Evolutionary conservation across 1,284 basidiomycete species (phyloP).

Genomic region (Leucoagaricus sp.): DNA sequence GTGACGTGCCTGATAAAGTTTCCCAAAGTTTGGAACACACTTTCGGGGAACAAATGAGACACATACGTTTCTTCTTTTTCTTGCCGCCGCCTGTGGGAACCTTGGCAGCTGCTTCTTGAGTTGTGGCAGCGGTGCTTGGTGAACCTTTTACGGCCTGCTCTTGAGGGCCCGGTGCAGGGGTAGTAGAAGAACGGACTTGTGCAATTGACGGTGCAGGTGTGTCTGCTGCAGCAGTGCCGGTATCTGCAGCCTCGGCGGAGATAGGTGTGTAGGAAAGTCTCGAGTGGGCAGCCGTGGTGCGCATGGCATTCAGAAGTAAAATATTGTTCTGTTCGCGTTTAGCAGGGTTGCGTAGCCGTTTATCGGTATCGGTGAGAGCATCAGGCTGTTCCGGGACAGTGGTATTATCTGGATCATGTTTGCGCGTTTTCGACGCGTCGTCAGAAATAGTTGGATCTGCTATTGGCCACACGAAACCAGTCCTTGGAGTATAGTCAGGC

Average conservation of each 20-base stretch:
- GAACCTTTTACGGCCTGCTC: constrained; percentile 44
- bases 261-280: constrained; percentile 47
- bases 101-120: constrained; percentile 47
- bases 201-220: constrained; percentile 34
- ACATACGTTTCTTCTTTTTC: constrained; percentile 68
- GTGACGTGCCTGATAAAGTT: constrained; percentile 30
- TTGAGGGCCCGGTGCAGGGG: constrained; percentile 53
- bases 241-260: constrained; percentile 25
- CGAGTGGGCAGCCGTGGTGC: constrained; percentile 69
- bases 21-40: constrained; percentile 12
- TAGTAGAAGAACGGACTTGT: constrained; percentile 49
- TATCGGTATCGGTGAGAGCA: constrained; percentile 16
- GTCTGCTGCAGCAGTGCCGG: constrained; percentile 30
- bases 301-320: constrained; percentile 74
- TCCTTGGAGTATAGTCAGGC: constrained; percentile 77
- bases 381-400: constrained; percentile 13
- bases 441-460: constrained; percentile 27
- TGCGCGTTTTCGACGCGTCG: constrained; percentile 24
- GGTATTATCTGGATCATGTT: constrained; percentile 13
- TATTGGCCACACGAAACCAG: constrained; percentile 81
- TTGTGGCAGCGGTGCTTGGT: constrained; percentile 27
- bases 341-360: constrained; percentile 27
- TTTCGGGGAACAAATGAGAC: constrained; percentile 22
- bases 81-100: constrained; percentile 55
- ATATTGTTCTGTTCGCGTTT: constrained; percentile 67